Evolutionary conservation across 108 stramenopile species (phyloP).

Genomic region (Fragilariopsis cylindrus): DNA sequence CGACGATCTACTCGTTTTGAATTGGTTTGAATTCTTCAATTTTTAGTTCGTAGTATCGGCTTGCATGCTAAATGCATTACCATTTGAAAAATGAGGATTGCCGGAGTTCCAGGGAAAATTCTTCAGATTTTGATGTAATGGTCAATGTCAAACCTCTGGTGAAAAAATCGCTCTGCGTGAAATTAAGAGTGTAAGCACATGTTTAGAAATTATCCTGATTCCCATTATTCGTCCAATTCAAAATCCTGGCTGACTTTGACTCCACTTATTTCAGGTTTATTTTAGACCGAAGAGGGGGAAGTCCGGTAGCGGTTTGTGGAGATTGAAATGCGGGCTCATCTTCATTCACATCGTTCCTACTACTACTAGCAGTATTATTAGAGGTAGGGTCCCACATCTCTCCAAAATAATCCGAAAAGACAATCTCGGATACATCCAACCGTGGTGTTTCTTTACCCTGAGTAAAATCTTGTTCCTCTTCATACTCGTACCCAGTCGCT

Average conservation of each 20-base stretch:
- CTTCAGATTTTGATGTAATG: not conserved
- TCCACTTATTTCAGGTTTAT: too few relatives aligned
- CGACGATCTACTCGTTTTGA: not conserved
- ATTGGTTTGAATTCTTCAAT: slow-evolving; percentile 5
- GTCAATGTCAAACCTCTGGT: not conserved
- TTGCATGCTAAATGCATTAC: too few relatives aligned
- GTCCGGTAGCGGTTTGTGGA: too few relatives aligned
- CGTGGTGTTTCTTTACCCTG: slow-evolving; percentile 35
- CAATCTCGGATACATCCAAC: slow-evolving; percentile 64
- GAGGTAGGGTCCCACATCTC: not conserved
- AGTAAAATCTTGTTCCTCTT: slow-evolving; percentile 18
- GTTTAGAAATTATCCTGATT: not conserved
- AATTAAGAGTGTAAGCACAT: slow-evolving; percentile 15
- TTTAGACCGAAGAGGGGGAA: too few relatives aligned
- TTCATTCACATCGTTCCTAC: too few relatives aligned
- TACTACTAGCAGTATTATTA: too few relatives aligned
- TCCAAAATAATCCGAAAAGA: slow-evolving; percentile 79
- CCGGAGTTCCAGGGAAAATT: not conserved
- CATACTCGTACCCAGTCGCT: slow-evolving; percentile 74
- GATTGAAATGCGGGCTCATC: too few relatives aligned
- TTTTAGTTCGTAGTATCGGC: not conserved
- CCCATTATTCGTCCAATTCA: not conserved
- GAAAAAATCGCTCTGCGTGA: not conserved
- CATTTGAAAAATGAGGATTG: not conserved
- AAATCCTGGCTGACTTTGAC: not conserved